Base-by-base conservation (phyloP, 2,329 filamentous ascomycete genomes). In the Trichoderma asperellum region DNA sequence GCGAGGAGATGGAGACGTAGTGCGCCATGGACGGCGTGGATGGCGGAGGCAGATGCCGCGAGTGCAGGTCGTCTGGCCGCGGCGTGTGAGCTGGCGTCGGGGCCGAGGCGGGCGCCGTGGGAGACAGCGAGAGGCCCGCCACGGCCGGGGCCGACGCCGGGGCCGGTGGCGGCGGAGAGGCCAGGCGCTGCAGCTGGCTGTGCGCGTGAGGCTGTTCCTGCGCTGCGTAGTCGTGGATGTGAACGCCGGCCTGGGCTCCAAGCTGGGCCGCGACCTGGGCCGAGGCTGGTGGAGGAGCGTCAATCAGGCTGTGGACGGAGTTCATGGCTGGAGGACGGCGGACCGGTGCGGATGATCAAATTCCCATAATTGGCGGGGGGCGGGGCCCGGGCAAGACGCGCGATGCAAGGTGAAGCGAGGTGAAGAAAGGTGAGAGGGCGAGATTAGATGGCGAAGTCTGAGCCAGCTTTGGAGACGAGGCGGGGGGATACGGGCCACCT, bases 231-330 rank as follows among this genome's bases (percentile, higher is more conserved):
- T 71, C 60, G 61, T 69, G 70, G 35, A 61, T 35, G 8, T 68
- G 66, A 61, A 61, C 18, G 37, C 66, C 65, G 21, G 60, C 53
- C 69, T 65, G 67, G 24, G 55, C 37, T 56, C 56, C 67, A 35
- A 66, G 34, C 64, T 70, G 68, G 18, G 52, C 63, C 59, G 62
- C 37, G 43, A 21, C 56, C 55, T 64, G 69, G 57, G 61, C 66
- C 47, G 65, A 68, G 61, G 70, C 70, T 55, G 73, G 68, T 52
- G 69, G 66, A 58, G 70, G 67, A 64, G 75, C 75, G 69, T 81
- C 79, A 68, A 76, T 74, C 72, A 82, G 75, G 73, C 75, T 80
- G 56, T 80, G 80, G 66, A 78, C 75, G 73, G 80, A 77, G 74
- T 81, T 81, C 81, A 82, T 82, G 72, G 71, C 75, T 74, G 60